Evolutionary conservation across 2,329 filamentous ascomycete species (phyloP), one percentile per base, ranked within the genome.

Genomic region (Ophiocordyceps camponoti-saundersi): DNA sequence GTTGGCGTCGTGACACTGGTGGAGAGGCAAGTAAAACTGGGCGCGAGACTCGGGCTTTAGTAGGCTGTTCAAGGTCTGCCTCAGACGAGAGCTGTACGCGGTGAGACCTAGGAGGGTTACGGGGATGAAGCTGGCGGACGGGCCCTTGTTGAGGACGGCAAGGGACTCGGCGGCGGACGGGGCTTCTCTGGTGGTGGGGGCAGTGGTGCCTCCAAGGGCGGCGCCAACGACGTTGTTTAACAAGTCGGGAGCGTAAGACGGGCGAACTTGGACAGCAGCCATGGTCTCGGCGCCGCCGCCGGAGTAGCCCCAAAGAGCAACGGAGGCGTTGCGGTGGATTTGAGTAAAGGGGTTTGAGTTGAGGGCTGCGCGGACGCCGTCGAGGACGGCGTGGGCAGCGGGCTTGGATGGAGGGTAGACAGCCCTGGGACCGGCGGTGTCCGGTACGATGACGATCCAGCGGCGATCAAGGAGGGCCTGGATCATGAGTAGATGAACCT

Each of bases 401-500:
- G 64, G 57, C 6, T 59, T 56, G 42, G 65, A 65, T 8, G 65
- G 63, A 0, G 61, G 53, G 50, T 67, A 73, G 2, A 66, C 61
- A 2, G 66, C 68, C 16, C 56, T 55, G 3, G 66, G 65, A 0
- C 68, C 68, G 47, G 69, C 61, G 46, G 63, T 67, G 51, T 74
- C 71, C 0, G 71, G 69, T 60, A 68, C 56, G 16, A 63, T 66
- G 22, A 75, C 65, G 20, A 66, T 57, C 68, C 68, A 73, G 7
- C 69, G 69, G 52, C 59, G 48, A 6, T 59, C 57, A 2, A 74
- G 62, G 6, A 50, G 52, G 1, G 48, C 51, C 39, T 58, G 50
- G 7, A 55, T 45, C 13, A 57, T 51, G 6, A 58, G 48, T 5
- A 57, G 23, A 45, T 59, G 53, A 7, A 48, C 29, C 44, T 56